phyloP scores from a whole-genome alignment of 2,329 filamentous ascomycete species.

The Clarireedia sp. region DNA sequence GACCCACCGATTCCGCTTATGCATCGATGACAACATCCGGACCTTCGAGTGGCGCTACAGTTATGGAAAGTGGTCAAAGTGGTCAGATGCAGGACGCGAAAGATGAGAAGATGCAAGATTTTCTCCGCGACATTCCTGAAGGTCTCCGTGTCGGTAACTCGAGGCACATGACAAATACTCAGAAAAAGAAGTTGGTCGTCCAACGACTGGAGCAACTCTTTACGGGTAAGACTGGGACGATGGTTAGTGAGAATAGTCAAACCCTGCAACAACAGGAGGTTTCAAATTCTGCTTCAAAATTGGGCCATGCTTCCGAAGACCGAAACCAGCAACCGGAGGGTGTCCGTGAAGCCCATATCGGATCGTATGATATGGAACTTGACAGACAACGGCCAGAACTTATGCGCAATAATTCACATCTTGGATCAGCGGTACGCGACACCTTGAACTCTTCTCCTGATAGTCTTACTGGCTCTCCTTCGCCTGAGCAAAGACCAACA shows the following conservation, averaged over 20 bases:
- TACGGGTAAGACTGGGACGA: conserved; percentile 54
- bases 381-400: conserved; percentile 9
- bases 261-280: conserved; percentile 38
- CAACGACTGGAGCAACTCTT: conserved; percentile 73
- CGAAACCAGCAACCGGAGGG: conserved; percentile 26
- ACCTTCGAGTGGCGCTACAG: conserved; percentile 13
- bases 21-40: conserved; percentile 51
- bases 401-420: conserved; percentile 20
- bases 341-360: conserved; percentile 34
- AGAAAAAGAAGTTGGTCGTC: conserved; percentile 71
- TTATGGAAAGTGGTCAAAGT: background rate
- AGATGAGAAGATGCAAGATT: conserved; percentile 58
- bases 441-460: conserved; percentile 11
- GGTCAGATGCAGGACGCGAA: conserved; percentile 16
- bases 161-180: conserved; percentile 56
- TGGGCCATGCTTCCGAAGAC: conserved; percentile 25
- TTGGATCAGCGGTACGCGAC: background rate
- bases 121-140: conserved; percentile 64
- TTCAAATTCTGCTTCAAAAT: conserved; percentile 42
- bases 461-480: conserved; percentile 16
- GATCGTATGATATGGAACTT: conserved; percentile 19
- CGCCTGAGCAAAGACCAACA: conserved; percentile 67
- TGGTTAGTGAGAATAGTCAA: conserved; percentile 19
- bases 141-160: conserved; percentile 55
- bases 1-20: conserved; percentile 46